Base-by-base conservation (phyloP, 1,284 basidiomycete genomes). In the Ceratobasidium theobromae region DNA sequence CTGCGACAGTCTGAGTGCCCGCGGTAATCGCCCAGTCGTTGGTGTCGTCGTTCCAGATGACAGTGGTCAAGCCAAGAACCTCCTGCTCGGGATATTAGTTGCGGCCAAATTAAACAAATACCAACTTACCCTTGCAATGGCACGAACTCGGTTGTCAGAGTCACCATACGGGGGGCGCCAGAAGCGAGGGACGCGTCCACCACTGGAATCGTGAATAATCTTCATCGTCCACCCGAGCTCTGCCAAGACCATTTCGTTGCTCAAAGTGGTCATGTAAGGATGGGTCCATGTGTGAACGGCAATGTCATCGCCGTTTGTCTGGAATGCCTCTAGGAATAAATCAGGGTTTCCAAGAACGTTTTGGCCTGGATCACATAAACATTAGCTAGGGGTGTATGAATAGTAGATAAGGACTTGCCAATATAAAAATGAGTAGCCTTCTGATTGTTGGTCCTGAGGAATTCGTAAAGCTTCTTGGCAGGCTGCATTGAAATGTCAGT, bases 291-390 rank as follows among this genome's bases (percentile, higher is more conserved):
- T 73, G 60, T 73, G 72, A 65, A 89, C 85, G 18, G 85, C 89
- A 65, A 93, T 84, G 70, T 91, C 89, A 70, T 74, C 73, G 3
- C 80, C 77, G 55, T 79, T 79, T 25, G 80, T 72, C 46, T 78
- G 74, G 72, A 83, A 85, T 1, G 84, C 84, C 12, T 75, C 72
- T 64, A 76, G 68, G 75, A 93, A 89, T 52, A 80, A 72, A 27
- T 79, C 73, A 8, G 84, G 81, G 73, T 87, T 78, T 53, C 76
- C 67, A 32, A 87, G 71, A 70, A 93, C 88, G 72, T 90, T 87
- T 38, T 79, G 72, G 28, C 92, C 92, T 25, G 71, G 46, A 28
- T 11, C 9, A 21, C 18, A 12, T 16, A 25, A 28, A 41, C 69
- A 38, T 32, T 41, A 46, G 52, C 54, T 28, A 43, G 32, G 28